These are phyloP conservation scores for Ustilago esculenta DNA, from an alignment of 1,284 basidiomycete species.

Conservation along the genomic window DNA sequence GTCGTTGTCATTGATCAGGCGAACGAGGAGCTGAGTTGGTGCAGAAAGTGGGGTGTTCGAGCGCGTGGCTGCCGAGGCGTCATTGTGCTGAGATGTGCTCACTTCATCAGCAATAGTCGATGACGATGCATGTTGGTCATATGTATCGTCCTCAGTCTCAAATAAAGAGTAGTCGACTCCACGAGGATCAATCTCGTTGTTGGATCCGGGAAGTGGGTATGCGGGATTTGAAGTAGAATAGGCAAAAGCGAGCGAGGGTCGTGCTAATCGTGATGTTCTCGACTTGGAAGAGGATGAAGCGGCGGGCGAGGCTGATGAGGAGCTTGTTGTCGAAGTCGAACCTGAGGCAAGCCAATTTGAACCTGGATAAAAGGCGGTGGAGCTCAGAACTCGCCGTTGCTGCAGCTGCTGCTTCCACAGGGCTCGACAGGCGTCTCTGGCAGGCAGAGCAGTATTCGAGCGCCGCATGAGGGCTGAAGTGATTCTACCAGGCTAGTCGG, in stretches of 20 bases:
- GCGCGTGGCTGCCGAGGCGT: background rate
- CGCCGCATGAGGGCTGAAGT: constrained; percentile 15
- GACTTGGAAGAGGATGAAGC: background rate
- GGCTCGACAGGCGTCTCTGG: constrained; percentile 23
- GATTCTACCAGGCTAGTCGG: background rate
- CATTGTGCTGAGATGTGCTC: background rate
- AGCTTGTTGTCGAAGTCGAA: constrained; percentile 8
- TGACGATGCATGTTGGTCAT: constrained; percentile 16
- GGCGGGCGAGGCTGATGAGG: background rate
- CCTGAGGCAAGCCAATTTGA: constrained; percentile 4
- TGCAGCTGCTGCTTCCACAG: constrained; percentile 11
- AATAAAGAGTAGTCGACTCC: constrained; percentile 60
- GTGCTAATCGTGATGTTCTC: constrained; percentile 1
- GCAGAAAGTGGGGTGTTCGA: constrained; percentile 4
- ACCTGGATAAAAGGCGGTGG: constrained; percentile 15
- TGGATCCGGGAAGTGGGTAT: constrained; percentile 41
- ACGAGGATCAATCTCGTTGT: constrained; percentile 53
- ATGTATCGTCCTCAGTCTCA: constrained; percentile 30
- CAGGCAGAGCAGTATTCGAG: constrained; percentile 16
- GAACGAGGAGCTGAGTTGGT: constrained; percentile 29
- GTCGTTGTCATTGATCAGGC: constrained; percentile 29
- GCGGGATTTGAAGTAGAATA: constrained; percentile 39
- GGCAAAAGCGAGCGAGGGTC: constrained; percentile 4
- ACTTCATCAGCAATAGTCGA: background rate
- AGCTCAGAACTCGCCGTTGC: constrained; percentile 26